Conservation (phyloP, 83 land plant genomes). For the Thuja plicata region DNA sequence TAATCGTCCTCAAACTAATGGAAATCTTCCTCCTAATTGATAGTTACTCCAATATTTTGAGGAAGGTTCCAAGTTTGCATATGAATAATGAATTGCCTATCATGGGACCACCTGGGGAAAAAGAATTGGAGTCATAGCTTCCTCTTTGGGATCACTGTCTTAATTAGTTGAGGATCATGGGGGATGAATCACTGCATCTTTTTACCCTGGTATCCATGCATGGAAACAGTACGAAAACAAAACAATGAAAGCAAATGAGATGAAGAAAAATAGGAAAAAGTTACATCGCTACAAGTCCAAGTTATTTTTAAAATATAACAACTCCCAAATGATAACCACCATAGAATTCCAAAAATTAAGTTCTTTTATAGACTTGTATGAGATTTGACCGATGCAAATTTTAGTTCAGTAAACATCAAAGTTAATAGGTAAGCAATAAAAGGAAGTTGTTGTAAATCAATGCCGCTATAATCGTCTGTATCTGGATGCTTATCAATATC, state of each 20-base stretch:
- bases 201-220: neutral
- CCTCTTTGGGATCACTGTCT: neutral
- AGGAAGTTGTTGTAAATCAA: neutral
- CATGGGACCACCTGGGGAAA: neutral
- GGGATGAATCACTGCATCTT: neutral
- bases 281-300: neutral
- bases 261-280: neutral
- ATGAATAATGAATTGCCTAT: neutral
- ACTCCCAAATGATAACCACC: neutral
- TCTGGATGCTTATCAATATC: neutral
- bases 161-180: neutral
- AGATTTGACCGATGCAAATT: neutral
- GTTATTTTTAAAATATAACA: neutral
- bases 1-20: neutral
- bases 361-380: neutral
- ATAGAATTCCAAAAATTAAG: neutral
- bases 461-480: neutral
- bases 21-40: neutral
- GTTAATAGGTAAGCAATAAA: neutral
- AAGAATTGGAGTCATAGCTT: neutral
- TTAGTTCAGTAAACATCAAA: neutral
- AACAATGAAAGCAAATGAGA: neutral
- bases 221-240: neutral
- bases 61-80: neutral
- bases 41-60: neutral